These are phyloP conservation scores for Apophysomyces ossiformis DNA, from an alignment of 371 early-diverging fungal species.

Conservation along the genomic window DNA sequence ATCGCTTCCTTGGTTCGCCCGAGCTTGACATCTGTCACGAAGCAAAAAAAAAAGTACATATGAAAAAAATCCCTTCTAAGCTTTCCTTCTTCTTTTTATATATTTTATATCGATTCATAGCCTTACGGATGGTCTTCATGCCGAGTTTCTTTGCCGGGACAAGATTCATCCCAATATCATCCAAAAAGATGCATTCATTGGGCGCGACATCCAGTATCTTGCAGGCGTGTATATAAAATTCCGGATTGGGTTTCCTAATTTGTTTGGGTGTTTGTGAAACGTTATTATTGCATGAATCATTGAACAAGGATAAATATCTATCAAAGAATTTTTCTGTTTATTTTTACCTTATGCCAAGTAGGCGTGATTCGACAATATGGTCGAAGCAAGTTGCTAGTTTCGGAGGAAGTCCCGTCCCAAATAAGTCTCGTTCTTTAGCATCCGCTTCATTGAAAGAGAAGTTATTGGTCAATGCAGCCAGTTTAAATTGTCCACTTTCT, in stretches of 20 bases:
- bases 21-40: constrained; percentile 55
- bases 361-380: constrained; percentile 48
- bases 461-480: constrained; percentile 85
- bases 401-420: constrained; percentile 37
- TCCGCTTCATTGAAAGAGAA: constrained; percentile 62
- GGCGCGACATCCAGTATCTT: constrained; percentile 62
- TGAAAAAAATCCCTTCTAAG: background rate
- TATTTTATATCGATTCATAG: background rate
- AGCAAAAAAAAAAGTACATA: constrained; percentile 12
- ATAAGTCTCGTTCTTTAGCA: constrained; percentile 35
- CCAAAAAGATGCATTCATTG: constrained; percentile 68
- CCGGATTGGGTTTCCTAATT: constrained; percentile 73
- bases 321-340: background rate
- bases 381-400: constrained; percentile 49
- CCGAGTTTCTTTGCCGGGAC: constrained; percentile 68
- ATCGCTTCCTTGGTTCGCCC: constrained; percentile 67
- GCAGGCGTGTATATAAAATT: constrained; percentile 67
- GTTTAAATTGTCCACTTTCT: constrained; percentile 58
- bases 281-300: background rate
- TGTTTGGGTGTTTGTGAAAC: background rate
- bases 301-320: background rate
- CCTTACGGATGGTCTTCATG: constrained; percentile 66
- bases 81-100: background rate
- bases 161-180: constrained; percentile 80
- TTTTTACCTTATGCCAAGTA: constrained; percentile 42